Evolutionary conservation across 2,329 filamentous ascomycete genomes (phyloP), one percentile per base, ranked within the genome.

Genomic region (Raffaelea albimanens): DNA sequence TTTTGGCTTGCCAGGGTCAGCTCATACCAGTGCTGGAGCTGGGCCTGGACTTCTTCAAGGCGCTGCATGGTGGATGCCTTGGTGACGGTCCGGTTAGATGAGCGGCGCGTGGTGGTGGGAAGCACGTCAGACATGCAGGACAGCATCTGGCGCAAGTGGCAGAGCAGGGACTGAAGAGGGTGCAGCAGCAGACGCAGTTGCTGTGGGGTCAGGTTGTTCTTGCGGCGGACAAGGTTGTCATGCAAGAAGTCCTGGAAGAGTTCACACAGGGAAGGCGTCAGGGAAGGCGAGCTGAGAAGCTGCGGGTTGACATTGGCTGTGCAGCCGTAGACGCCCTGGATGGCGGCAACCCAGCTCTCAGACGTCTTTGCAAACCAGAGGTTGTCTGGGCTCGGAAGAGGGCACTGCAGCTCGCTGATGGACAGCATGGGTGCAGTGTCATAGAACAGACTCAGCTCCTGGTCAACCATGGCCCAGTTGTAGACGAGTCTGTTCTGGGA

Each of bases 391-490:
- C 66, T 66, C 3, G 83, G 83, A 58, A 87, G 75, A 3, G 82
- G 78, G 39, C 78, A 76, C 20, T 73, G 72, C 43, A 85, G 73
- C 49, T 86, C 80, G 25, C 75, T 81, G 46, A 84, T 74, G 14
- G 80, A 76, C 48, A 87, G 75, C 29, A 84, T 65, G 0, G 80
- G 78, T 2, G 71, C 69, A 1, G 72, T 76, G 56, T 85, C 80
- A 53, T 83, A 73, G 63, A 84, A 84, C 9, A 85, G 66, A 43
- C 78, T 77, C 47, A 85, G 66, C 61, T 87, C 83, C 56, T 86
- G 82, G 58, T 87, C 83, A 21, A 84, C 73, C 76, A 85, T 83
- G 19, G 83, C 78, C 79, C 82, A 87, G 47, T 82, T 84, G 63
- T 87, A 85, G n/a, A 84, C 76, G 29, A 87, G 67, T 54, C 82